Base-by-base conservation (phyloP, 306 rosid genomes). In the Vigna hirtella region DNA sequence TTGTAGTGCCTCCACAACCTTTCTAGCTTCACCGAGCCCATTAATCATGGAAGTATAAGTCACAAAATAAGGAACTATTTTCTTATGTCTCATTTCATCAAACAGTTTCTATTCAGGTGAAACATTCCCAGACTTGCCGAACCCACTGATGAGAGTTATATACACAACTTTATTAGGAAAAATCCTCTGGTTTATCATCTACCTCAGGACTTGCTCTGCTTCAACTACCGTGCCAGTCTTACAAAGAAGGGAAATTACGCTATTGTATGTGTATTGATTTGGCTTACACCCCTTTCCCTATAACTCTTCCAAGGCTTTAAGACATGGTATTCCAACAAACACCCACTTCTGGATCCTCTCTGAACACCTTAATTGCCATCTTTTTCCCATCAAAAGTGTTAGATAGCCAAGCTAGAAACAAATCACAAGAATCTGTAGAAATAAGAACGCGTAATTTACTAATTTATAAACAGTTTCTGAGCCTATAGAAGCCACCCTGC, bases 381-480 rank as follows among this genome's bases (percentile, higher is more conserved):
- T 64, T 76, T 53, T 72, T 58, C 67, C 88, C 87, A 58, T 86
- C 87, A 61, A 74, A 82, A 77, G 59, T 77, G 57, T 73, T 75
- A 17, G 88, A 84, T 32, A 88, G 67, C 78, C 85, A 84, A 68
- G 89, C 53, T 36, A 94, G 89, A 70, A 87, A 87, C 72, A 88
- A 78, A 84, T 94, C 91, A 88, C 94, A 91, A 78, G 97, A 89
- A 86, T 88, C 90, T 53, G 87, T 89, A 30, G 94, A 83, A 38
- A 94, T 50, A 66, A 86, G 80, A 58, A 94, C 30, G 67, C 97
- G 20, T 20, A 20, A 20, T 20, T 20, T 20, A 20, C 20, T 20
- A 20, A 20, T 20, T 20, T 20, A 20, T 20, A 20, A 20, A 20
- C 20, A 20, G 20, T 20, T 20, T 20, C 20, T 20, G 20, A 20